phyloP scores from a whole-genome alignment of 345 rosid species.

The Jatropha curcas region DNA sequence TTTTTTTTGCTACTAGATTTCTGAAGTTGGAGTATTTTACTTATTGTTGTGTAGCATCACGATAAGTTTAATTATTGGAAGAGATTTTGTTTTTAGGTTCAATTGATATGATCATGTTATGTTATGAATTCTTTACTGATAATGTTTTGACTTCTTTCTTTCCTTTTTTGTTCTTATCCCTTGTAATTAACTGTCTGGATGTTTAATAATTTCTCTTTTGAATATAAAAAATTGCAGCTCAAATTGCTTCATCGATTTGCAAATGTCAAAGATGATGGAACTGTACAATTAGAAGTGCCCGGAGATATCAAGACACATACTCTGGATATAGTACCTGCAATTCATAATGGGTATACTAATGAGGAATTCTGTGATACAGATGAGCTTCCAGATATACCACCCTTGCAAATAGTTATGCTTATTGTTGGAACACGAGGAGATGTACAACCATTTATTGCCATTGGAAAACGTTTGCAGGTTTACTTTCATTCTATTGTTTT shows the following conservation, averaged over 20 bases:
- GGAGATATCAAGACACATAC: slow-evolving; percentile 33
- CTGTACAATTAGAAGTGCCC: slow-evolving; percentile 55
- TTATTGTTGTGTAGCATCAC: too few relatives aligned
- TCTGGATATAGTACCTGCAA: slow-evolving; percentile 33
- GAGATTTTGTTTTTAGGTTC: not conserved
- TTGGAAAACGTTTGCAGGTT: slow-evolving; percentile 62
- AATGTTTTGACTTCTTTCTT: not conserved
- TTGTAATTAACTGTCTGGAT: not conserved
- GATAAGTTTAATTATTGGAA: too few relatives aligned
- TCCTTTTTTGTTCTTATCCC: not conserved
- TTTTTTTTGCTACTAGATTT: not conserved
- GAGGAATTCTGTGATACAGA: slow-evolving; percentile 30
- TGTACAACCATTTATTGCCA: slow-evolving; percentile 64
- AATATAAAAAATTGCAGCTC: slow-evolving; percentile 36
- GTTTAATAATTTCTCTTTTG: not conserved
- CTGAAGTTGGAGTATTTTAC: not conserved
- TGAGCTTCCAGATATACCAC: slow-evolving; percentile 35
- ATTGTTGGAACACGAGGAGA: slow-evolving; percentile 67
- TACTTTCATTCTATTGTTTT: not conserved
- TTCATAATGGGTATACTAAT: slow-evolving; percentile 24
- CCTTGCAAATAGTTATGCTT: slow-evolving; percentile 57
- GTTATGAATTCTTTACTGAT: not conserved
- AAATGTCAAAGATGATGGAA: slow-evolving; percentile 48
- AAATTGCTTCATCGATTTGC: slow-evolving; percentile 47
- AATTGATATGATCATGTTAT: not conserved